Evolutionary conservation across 208 protist genomes (phyloP).

Genomic region (Porcisia hertigi): DNA sequence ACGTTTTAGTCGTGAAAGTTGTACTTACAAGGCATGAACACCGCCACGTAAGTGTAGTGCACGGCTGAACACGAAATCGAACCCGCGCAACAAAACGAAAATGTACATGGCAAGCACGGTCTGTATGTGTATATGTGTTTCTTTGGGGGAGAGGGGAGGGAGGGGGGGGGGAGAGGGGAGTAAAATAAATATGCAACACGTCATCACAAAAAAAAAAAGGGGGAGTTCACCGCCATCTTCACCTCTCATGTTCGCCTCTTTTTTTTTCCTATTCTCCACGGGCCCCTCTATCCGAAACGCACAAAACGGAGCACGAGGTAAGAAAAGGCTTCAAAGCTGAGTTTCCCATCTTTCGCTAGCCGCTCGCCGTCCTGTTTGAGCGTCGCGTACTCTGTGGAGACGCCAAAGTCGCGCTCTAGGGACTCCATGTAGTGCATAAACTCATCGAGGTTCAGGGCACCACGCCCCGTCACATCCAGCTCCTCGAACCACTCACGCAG

Average conservation of each 20-base stretch:
- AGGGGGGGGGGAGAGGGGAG: neutral
- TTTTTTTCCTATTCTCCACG: neutral
- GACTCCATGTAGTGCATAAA: constrained; percentile 51
- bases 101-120: neutral
- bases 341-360: constrained; percentile 46
- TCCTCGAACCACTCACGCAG: constrained; percentile 73
- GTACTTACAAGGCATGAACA: neutral
- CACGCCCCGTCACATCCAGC: constrained; percentile 39
- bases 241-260: neutral
- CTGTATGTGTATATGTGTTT: neutral
- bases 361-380: constrained; percentile 47
- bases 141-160: neutral
- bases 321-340: constrained; percentile 81
- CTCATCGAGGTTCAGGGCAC: constrained; percentile 39
- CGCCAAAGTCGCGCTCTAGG: constrained; percentile 73
- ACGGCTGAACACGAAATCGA: neutral
- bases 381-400: constrained; percentile 37
- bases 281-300: constrained; percentile 26
- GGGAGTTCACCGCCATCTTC: neutral
- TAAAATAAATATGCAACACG: neutral
- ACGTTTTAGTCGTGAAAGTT: too few relatives aligned
- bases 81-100: neutral
- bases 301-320: constrained; percentile 73
- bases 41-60: neutral
- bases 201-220: neutral